Base-by-base conservation (phyloP, 305 asterid species). In the Fraxinus greggii region DNA sequence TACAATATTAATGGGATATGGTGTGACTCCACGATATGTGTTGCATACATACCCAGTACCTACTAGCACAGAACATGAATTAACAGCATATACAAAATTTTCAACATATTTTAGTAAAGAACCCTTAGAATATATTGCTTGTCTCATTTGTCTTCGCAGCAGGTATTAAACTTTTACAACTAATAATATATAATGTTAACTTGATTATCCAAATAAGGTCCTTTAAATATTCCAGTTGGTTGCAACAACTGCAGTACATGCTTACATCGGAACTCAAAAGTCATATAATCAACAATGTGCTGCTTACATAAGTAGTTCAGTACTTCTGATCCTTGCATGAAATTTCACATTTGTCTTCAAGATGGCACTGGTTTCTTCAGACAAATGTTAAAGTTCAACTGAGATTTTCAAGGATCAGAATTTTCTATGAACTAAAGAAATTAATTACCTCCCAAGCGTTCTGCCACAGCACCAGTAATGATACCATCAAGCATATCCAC, bases 21-120 rank as follows among this genome's bases (percentile, higher is more conserved):
- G 96, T 7, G 84, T 76, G 75, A 10, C 83, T 81, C 99, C 91
- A 21, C 72, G 79, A 85, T 90, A 86, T 63, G 98, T 90, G 88
- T 92, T 94, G 89, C 99, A 95, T 61, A 92, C 93, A 86, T 90
- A 93, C 72, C 99, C 99, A 80, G 86, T 90, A 84, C 98, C 98
- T 95, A 86, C n/a, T 80, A 81, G 79, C 42, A 81, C 77, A 79
- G 23, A 65, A 45, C 31, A 75, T 28, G 29, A 42, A 33, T 82
- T 7, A 59, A 72, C 35, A 7, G 59, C 26, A 42, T 26, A n/a
- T 21, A 80, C 38, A 35, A 67, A 24, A 1, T 26, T 74, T 82
- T 63, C 80, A 77, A 67, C 29, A 28, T 65, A 63, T 56, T 33
- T 75, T 54, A 48, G 1, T 42, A 24, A 76, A 36, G 21, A 40